These are phyloP conservation scores for Hanseniaspora valbyensis DNA, from an alignment of 805 yeast species.

Conservation along the genomic window DNA sequence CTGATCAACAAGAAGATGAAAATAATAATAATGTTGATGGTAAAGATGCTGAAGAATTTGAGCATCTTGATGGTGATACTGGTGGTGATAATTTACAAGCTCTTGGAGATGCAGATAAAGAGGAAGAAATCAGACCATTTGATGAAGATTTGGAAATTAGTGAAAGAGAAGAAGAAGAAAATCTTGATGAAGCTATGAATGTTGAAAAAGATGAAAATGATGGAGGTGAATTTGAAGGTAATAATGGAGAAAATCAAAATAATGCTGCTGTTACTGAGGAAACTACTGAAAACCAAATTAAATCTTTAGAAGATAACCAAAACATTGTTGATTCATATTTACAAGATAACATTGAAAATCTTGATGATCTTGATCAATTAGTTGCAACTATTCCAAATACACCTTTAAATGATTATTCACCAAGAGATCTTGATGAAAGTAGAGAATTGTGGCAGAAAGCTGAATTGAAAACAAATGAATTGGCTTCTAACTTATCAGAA, in stretches of 20 bases:
- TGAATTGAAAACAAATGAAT: conserved; percentile 75
- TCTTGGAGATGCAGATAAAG: conserved; percentile 75
- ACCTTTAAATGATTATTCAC: conserved; percentile 29
- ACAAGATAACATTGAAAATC: conserved; percentile 25
- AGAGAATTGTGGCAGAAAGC: conserved; percentile 71
- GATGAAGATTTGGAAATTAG: conserved; percentile 76
- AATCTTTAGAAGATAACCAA: conserved; percentile 35
- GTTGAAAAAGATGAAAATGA: conserved; percentile 25
- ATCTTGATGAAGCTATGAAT: conserved; percentile 28
- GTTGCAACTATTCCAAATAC: conserved; percentile 28
- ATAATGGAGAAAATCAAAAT: conserved; percentile 34
- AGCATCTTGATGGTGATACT: conserved; percentile 70
- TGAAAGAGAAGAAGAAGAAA: conserved; percentile 40
- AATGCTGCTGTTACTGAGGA: too few relatives aligned
- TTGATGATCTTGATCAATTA: conserved; percentile 28
- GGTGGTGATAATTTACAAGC: conserved; percentile 81
- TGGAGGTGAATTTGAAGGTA: conserved; percentile 23
- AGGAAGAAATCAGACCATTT: conserved; percentile 54
- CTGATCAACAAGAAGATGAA: conserved; percentile 29
- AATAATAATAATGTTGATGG: conserved; percentile 39
- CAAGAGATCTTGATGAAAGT: conserved; percentile 52
- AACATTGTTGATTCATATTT: conserved; percentile 24
- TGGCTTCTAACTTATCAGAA: conserved; percentile 80
- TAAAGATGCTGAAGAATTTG: conserved; percentile 74
- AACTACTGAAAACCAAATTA: conserved; percentile 39